phyloP scores from a whole-genome alignment of 192 early-diverging fungal genomes.

The Helicostylum pulchrum region DNA sequence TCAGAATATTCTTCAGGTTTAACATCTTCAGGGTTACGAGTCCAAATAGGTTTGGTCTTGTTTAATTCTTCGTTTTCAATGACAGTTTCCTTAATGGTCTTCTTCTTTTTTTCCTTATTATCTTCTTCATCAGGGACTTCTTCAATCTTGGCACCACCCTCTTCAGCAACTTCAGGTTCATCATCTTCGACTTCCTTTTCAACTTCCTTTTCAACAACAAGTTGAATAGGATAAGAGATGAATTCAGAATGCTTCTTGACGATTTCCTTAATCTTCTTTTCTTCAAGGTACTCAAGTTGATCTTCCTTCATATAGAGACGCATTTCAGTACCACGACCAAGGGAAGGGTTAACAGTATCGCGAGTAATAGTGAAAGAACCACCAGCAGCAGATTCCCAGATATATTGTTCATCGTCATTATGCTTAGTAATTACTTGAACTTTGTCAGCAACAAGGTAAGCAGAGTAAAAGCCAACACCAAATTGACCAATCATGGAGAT shows the following conservation, averaged over 20 bases:
- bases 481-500: constrained; percentile 99
- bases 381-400: constrained; percentile 90
- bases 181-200: constrained; percentile 96
- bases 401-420: constrained; percentile 95
- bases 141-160: constrained; percentile 73
- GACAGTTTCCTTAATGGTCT: constrained; percentile 69
- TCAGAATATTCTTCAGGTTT: constrained; percentile 91
- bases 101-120: constrained; percentile 67
- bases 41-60: constrained; percentile 99
- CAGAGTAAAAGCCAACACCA: constrained; percentile 99
- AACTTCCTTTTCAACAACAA: constrained; percentile 93
- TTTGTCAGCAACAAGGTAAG: constrained; percentile 97
- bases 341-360: constrained; percentile 80
- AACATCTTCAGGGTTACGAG: constrained; percentile 96
- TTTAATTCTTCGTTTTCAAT: constrained; percentile 92
- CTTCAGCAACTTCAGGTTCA: constrained; percentile 67
- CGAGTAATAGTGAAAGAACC: constrained; percentile 90
- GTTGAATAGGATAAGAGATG: constrained; percentile 98
- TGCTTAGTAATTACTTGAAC: constrained; percentile 95
- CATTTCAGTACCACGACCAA: constrained; percentile 95
- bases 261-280: constrained; percentile 97
- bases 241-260: constrained; percentile 99
- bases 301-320: constrained; percentile 98
- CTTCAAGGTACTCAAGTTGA: constrained; percentile 92
- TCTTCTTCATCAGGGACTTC: constrained; percentile 80